A percentile compares a stretch with the other conserved stretches of the same genome.
Conservation (phyloP, 164 flowering plant species). For the Magnolia changhungtana region DNA sequence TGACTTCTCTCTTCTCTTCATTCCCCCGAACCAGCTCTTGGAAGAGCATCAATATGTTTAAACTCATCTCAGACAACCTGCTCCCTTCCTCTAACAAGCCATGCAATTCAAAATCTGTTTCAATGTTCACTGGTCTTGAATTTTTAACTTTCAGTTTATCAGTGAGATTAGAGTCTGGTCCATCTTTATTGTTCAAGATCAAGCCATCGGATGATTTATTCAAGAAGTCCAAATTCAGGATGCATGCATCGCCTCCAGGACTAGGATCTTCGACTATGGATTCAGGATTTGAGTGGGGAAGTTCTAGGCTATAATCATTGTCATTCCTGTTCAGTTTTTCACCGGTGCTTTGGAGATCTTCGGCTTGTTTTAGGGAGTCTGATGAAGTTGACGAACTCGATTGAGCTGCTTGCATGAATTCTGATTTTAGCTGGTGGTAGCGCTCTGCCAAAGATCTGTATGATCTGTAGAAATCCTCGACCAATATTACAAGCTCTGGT, state of each 20-base stretch:
- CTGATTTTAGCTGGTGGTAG: constrained; percentile 24
- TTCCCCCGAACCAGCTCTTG: constrained; percentile 48
- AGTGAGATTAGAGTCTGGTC: background rate
- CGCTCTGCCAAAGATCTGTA: constrained; percentile 31
- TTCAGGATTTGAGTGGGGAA: constrained; percentile 21
- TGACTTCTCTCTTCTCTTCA: constrained; percentile 37
- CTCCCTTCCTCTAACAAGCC: constrained; percentile 1
- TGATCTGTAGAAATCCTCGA: constrained; percentile 34
- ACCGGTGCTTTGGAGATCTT: background rate
- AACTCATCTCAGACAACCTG: constrained; percentile 1
- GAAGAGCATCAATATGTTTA: constrained; percentile 29
- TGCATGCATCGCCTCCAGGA: background rate
- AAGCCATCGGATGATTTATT: constrained; percentile 7
- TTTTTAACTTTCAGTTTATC: background rate
- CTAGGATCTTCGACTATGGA: constrained; percentile 29
- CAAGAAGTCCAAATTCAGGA: background rate
- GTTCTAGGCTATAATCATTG: constrained; percentile 14
- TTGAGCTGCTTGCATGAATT: background rate
- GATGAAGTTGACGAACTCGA: constrained; percentile 21
- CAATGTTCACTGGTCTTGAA: background rate
- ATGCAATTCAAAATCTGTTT: background rate
- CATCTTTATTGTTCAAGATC: background rate
- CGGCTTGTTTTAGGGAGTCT: constrained; percentile 14
- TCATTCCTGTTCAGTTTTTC: background rate
- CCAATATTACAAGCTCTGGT: constrained; percentile 22